Evolutionary conservation across 768 basidiomycete species (phyloP).

Genomic region (Hemileccinum impolitum): DNA sequence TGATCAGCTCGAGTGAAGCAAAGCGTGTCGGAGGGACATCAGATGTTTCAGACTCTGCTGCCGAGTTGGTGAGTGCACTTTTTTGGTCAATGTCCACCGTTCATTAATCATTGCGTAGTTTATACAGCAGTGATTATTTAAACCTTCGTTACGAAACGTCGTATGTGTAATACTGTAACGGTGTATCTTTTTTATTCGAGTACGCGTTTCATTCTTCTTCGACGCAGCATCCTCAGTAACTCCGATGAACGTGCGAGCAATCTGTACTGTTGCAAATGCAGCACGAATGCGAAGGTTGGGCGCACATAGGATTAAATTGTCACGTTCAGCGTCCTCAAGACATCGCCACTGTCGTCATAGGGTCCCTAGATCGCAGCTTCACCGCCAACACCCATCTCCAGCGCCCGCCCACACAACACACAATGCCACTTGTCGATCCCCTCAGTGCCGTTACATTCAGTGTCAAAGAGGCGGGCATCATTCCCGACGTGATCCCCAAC

Average conservation of each 20-base stretch:
- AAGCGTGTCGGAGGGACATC: slow-evolving; percentile 55
- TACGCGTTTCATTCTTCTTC: too few species aligned
- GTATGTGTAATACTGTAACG: background rate
- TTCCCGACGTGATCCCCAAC: slow-evolving; percentile 30
- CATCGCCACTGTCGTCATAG: slow-evolving; percentile 13
- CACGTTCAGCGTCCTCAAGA: background rate
- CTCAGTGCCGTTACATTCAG: slow-evolving; percentile 18
- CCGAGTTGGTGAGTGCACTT: slow-evolving; percentile 45
- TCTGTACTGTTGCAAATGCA: background rate
- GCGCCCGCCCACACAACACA: background rate
- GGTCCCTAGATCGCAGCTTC: slow-evolving; percentile 2
- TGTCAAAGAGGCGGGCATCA: slow-evolving; percentile 20
- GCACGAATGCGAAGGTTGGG: too few species aligned
- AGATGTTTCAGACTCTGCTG: slow-evolving; percentile 49
- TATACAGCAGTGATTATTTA: slow-evolving; percentile 14
- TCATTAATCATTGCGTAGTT: slow-evolving; percentile 15
- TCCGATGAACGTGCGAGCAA: background rate
- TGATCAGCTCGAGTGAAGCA: slow-evolving; percentile 65
- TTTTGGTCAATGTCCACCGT: background rate
- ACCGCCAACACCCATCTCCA: background rate
- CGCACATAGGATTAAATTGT: too few species aligned
- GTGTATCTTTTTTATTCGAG: too few species aligned
- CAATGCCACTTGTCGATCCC: slow-evolving; percentile 26
- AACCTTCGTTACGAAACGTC: background rate
- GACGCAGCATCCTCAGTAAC: too few species aligned